These are phyloP conservation scores for Heterobasidion parviporum DNA, from an alignment of 1,284 basidiomycete genomes.

Conservation along the genomic window DNA sequence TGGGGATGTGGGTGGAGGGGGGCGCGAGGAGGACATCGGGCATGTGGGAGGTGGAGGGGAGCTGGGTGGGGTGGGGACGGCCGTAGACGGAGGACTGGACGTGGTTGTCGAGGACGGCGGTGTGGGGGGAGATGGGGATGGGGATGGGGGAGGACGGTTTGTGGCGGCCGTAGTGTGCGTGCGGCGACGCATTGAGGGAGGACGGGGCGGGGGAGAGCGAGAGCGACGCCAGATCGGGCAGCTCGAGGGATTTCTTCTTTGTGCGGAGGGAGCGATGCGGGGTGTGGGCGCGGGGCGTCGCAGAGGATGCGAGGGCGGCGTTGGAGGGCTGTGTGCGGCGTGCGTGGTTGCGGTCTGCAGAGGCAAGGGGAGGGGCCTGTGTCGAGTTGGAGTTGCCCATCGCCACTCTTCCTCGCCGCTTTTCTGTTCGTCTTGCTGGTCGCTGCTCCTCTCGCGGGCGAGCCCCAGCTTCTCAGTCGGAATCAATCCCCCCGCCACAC, in stretches of 20 bases:
- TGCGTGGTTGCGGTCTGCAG: neutral
- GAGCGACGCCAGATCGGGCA: slow-evolving; percentile 66
- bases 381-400: neutral
- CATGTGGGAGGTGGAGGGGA: slow-evolving; percentile 25
- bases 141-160: slow-evolving; percentile 31
- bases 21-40: slow-evolving; percentile 29
- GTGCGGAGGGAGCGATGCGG: slow-evolving; percentile 44
- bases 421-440: neutral
- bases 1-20: slow-evolving; percentile 36
- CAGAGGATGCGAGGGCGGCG: neutral
- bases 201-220: slow-evolving; percentile 40
- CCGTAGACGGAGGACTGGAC: slow-evolving; percentile 26
- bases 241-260: slow-evolving; percentile 69
- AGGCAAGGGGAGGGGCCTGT: neutral
- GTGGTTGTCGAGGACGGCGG: slow-evolving; percentile 26
- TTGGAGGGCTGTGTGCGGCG: neutral
- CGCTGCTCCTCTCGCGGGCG: neutral
- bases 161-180: slow-evolving; percentile 31
- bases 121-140: slow-evolving; percentile 25
- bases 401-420: too few relatives aligned
- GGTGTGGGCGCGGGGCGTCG: neutral
- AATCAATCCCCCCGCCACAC: neutral
- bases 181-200: slow-evolving; percentile 28
- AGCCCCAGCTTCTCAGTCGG: too few relatives aligned
- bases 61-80: slow-evolving; percentile 20